Evolutionary conservation across 2,329 filamentous ascomycete genomes (phyloP), one percentile per base, ranked within the genome.

Genomic region (Paecilomyces variotii): DNA sequence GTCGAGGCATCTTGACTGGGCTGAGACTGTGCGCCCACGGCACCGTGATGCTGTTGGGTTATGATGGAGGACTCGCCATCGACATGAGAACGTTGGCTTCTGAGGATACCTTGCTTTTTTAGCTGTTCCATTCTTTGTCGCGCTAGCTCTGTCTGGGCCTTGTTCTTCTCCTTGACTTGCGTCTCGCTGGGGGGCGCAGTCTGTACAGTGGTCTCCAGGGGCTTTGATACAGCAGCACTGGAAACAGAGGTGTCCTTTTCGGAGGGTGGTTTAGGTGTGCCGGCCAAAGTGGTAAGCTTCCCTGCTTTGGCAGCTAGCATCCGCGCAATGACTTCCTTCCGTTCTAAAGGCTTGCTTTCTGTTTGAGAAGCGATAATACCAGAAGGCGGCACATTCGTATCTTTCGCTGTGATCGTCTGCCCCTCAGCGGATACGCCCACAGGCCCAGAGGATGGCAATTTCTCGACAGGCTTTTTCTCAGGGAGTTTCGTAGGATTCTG

Each of bases 71-170:
- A 9, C 14, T 54, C 14, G 5, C 27, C 6, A 12, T 59, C 58
- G n/a, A 11, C 51, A 25, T 54, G 57, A 60, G 56, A 54, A 65
- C 59, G 71, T 68, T 68, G 74, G 60, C 54, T 72, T 65, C 70
- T 77, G 64, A 75, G 71, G 12, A 79, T 65, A 56, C 73, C 72
- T 62, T 72, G 74, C 58, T 84, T 86, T 64, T 85, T 85, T 25
- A 94, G 76, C 25, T 87, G 87, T 60, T 91, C 89, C 68, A 96
- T 87, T 64, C 90, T 91, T 68, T 90, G 84, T 63, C 90, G 85
- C 53, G 92, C 80, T 32, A 91, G 76, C 59, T 90, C 89, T 60
- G 89, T 96, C 63, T 91, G 83, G 19, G 84, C 84, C 68, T 87
- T 84, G 32, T 78, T 77, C 63, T 77, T 71, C 35, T 67, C 63